phyloP scores from a whole-genome alignment of 1,284 basidiomycete genomes.

The Golubevia pallescens region DNA sequence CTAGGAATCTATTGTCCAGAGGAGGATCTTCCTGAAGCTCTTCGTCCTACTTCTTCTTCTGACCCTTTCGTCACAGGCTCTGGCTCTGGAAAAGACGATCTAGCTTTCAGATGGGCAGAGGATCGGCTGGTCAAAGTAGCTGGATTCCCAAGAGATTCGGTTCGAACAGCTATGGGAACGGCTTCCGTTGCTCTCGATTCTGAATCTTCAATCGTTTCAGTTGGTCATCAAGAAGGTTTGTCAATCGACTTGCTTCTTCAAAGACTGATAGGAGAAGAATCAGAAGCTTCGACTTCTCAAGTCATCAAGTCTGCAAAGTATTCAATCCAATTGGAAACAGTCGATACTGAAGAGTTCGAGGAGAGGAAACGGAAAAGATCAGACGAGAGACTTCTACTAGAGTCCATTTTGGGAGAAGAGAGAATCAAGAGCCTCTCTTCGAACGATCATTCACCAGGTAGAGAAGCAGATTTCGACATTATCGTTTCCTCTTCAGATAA shows the following conservation, averaged over 20 bases:
- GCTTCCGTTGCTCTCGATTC: slow-evolving; percentile 9
- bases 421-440: slow-evolving; percentile 15
- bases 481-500: slow-evolving; percentile 37
- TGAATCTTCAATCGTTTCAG: slow-evolving; percentile 7
- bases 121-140: slow-evolving; percentile 82
- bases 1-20: slow-evolving; percentile 77
- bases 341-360: slow-evolving; percentile 41
- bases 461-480: slow-evolving; percentile 50
- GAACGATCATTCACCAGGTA: slow-evolving; percentile 34
- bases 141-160: slow-evolving; percentile 79
- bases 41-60: slow-evolving; percentile 71
- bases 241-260: slow-evolving; percentile 65
- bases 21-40: slow-evolving; percentile 77
- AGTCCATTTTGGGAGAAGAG: slow-evolving; percentile 67
- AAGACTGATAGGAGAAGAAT: slow-evolving; percentile 64
- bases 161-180: slow-evolving; percentile 69
- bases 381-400: slow-evolving; percentile 74
- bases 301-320: slow-evolving; percentile 4
- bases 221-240: slow-evolving; percentile 54
- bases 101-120: slow-evolving; percentile 80
- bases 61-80: slow-evolving; percentile 72
- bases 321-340: background rate
- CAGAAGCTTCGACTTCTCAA: background rate
- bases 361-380: slow-evolving; percentile 71
- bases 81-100: slow-evolving; percentile 69